Base-by-base conservation (phyloP, 2,329 filamentous ascomycete genomes). In the Bipolaris bicolor region DNA sequence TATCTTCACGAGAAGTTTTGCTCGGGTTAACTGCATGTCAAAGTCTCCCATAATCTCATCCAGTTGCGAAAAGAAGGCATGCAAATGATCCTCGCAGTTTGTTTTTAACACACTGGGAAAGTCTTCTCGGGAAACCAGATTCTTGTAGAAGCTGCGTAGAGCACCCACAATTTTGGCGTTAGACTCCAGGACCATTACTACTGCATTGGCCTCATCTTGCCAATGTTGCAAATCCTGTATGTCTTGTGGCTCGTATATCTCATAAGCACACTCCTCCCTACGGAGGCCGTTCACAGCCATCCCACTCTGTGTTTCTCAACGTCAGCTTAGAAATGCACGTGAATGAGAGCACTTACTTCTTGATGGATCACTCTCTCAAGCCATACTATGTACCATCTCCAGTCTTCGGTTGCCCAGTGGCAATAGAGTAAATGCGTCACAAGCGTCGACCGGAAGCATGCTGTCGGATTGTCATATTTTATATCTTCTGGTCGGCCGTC, bases 321-420 rank as follows among this genome's bases (percentile, higher is more conserved):
- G 22, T 49, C 26, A 55, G 49, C 33, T 31, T 16, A 10, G 3
- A 37, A 31, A 24, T 5, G 1, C 9, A 9, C 18, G 31, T 7
- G 5, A 15, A 7, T 13, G 24, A 2, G 11, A 5, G 33, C 11
- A n/a, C 51, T 51, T 33, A 78, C 76, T 52, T 71, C 63, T 26
- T 64, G 20, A 29, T 77, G 73, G 1, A 78, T 62, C 0, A 63
- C 53, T 10, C 68, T 63, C 57, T 81, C 79, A 0, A 81, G 63
- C 69, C 69, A 78, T 11, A 69, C 58, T 18, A 81, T 71, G 57
- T 80, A 79, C 63, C 71, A 71, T 26, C 77, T 69, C 79, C 79
- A 81, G n/a, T 77, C 72, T 55, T 79, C 76, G 0, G 62, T 73
- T 3, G 77, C 71, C 79, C 79, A 81, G 26, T 77, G 66, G 43